phyloP scores from a whole-genome alignment of 192 early-diverging fungal species.

The Jimgerdemannia flammicorona region DNA sequence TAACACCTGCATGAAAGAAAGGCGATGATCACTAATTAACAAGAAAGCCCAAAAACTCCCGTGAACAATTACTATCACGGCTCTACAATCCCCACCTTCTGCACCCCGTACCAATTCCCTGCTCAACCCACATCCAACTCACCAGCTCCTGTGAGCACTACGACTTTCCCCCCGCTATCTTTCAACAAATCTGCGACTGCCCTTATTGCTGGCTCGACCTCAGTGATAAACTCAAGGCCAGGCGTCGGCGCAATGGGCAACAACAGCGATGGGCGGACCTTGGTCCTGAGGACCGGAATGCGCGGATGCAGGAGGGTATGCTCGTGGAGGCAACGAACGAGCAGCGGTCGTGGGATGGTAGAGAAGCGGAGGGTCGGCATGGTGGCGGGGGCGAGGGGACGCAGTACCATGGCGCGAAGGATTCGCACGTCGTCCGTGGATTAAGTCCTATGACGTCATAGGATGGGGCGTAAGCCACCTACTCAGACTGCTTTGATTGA shows the following conservation, averaged over 20 bases:
- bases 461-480: too few species aligned
- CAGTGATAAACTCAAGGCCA: neutral
- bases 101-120: neutral
- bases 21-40: neutral
- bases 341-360: neutral
- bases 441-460: too few species aligned
- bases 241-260: neutral
- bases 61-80: neutral
- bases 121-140: neutral
- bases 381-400: neutral
- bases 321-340: neutral
- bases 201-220: neutral
- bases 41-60: neutral
- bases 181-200: slow-evolving; percentile 32
- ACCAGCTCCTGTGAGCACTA: slow-evolving; percentile 54
- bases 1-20: slow-evolving; percentile 38
- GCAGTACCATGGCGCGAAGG: too few species aligned
- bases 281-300: neutral
- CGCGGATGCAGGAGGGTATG: neutral
- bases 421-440: too few species aligned
- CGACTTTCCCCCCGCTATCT: slow-evolving; percentile 20
- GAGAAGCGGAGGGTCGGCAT: neutral
- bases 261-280: neutral
- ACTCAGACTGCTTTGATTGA: too few species aligned
- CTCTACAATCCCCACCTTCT: neutral